Conservation (phyloP, 768 basidiomycete genomes). For the Rhodotorula paludigena region DNA sequence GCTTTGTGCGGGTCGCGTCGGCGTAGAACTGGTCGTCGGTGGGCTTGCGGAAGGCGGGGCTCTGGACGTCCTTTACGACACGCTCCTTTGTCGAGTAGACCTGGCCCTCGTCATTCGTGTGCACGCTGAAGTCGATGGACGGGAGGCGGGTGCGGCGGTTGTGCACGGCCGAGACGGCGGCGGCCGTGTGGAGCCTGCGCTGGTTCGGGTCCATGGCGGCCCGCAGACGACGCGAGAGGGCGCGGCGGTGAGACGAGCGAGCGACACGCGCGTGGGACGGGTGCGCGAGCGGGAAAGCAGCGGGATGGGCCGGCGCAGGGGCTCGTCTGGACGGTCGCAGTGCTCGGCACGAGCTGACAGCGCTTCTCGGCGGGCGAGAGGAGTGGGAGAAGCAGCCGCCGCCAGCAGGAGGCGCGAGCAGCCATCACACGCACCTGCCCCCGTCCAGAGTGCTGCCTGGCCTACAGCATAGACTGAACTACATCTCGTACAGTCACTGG, state of each 20-base stretch:
- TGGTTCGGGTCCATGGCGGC: background rate
- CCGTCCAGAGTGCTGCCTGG: too few species aligned
- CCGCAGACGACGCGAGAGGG: background rate
- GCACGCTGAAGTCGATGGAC: constrained; percentile 38
- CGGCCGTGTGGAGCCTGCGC: constrained; percentile 40
- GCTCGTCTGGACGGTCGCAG: too few species aligned
- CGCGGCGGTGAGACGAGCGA: background rate
- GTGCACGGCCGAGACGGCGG: constrained; percentile 44
- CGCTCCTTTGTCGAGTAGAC: constrained; percentile 88
- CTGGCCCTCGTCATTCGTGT: constrained; percentile 70
- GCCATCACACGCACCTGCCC: too few species aligned
- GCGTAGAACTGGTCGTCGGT: constrained; percentile 91
- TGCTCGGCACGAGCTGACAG: too few species aligned
- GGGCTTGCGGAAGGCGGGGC: constrained; percentile 87
- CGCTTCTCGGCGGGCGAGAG: too few species aligned
- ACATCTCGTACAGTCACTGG: too few species aligned
- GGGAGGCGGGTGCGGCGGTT: constrained; percentile 40
- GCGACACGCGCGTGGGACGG: background rate
- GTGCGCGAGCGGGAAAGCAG: background rate
- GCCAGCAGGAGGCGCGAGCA: too few species aligned
- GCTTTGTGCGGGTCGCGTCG: constrained; percentile 69
- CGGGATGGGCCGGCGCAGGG: too few species aligned
- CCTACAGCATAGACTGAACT: too few species aligned
- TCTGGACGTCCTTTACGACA: constrained; percentile 97
- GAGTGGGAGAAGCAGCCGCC: too few species aligned